Evolutionary conservation across 2,329 filamentous ascomycete species (phyloP), one percentile per base, ranked within the genome.

Genomic region (Beauveria brongniartii): DNA sequence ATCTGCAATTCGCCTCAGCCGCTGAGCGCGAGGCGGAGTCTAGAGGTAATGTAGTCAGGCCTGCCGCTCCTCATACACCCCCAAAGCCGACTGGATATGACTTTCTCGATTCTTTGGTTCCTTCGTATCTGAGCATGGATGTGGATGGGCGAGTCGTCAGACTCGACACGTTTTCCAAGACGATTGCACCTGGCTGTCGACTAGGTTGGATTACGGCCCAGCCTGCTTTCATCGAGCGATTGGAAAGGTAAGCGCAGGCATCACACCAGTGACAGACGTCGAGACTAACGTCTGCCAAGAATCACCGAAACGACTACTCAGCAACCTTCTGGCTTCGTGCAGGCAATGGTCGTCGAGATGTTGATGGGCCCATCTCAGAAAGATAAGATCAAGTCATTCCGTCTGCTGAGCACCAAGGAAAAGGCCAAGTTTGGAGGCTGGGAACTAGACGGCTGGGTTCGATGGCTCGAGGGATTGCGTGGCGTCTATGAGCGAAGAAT

Each of bases 91-190:
- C 86, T 0, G 91, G 91, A 10, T 93, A 86, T 68, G 77, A 82
- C 1, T 97, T 92, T 75, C 77, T 97, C 60, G 91, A 96, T 75
- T 90, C 87, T 2, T 82, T 97, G 12, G 85, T 88, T 3, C 92
- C 91, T 0, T 94, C 90, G 0, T 96, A 90, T 72, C 78, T 97
- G 48, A 88, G 82, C 64, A 72, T 97, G 61, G 93, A 97, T 70
- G 82, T 83, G 22, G 89, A 96, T 67, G 93, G 93, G 61, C 88
- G 93, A 41, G 92, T 97, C 47, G 82, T 97, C 62, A 88, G 92
- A 52, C 81, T 97, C 3, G 93, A 97, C 72, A 96, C 92, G 1
- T 97, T 97, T 73, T 94, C 90, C 69, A 97, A 97, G 76, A 95
- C 91, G 0, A 83, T 96, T 20, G 92, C 92, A 0, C 93, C 93